These are phyloP conservation scores for Begonia loranthoides DNA, from an alignment of 306 rosid species.

Conservation along the genomic window DNA sequence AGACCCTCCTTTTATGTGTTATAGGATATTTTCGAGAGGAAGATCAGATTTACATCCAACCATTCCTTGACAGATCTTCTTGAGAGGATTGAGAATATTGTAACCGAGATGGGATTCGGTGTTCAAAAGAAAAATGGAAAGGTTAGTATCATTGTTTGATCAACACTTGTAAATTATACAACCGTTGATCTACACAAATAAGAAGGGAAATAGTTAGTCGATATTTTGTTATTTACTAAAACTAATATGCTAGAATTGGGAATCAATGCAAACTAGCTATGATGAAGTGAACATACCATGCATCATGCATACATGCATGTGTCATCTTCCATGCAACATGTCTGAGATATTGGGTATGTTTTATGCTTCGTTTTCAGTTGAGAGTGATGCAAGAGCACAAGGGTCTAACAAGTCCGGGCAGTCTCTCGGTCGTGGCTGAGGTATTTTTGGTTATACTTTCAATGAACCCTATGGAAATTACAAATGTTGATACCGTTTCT, in stretches of 20 bases:
- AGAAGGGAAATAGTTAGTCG: background rate
- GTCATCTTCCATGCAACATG: background rate
- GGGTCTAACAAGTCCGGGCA: slow-evolving; percentile 28
- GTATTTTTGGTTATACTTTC: slow-evolving; percentile 20
- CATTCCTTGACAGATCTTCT: slow-evolving; percentile 56
- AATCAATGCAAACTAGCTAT: background rate
- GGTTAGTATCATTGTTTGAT: slow-evolving; percentile 25
- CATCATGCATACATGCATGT: background rate
- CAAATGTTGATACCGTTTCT: too few species aligned
- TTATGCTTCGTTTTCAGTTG: slow-evolving; percentile 36
- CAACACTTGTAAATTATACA: background rate
- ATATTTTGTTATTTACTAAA: too few species aligned
- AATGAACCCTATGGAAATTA: too few species aligned
- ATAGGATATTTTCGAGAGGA: slow-evolving; percentile 83
- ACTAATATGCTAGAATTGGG: background rate
- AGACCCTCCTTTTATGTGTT: background rate
- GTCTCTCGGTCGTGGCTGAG: slow-evolving; percentile 64
- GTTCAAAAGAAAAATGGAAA: slow-evolving; percentile 77
- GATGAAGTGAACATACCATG: background rate
- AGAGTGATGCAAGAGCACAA: slow-evolving; percentile 49
- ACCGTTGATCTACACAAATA: background rate
- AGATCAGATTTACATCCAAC: slow-evolving; percentile 79
- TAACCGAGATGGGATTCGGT: slow-evolving; percentile 55
- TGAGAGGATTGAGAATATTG: slow-evolving; percentile 51
- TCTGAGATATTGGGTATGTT: background rate